Conservation (phyloP, 768 basidiomycete species). For the Trametes gibbosa region DNA sequence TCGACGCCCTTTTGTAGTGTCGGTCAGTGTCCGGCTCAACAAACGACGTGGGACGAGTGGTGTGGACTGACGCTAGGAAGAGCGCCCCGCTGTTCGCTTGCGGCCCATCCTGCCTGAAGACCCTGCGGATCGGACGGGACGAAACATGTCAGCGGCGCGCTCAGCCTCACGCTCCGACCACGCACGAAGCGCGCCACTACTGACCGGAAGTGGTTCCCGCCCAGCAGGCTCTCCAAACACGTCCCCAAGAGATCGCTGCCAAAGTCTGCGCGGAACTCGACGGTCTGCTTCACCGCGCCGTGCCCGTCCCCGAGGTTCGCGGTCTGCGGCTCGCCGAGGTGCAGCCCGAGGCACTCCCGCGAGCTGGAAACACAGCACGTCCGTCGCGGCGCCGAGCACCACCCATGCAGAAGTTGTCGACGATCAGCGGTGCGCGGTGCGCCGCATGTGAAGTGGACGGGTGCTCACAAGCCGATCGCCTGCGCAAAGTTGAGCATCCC, state of each 20-base stretch:
- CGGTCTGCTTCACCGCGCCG: conserved; percentile 41
- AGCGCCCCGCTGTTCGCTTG: conserved; percentile 31
- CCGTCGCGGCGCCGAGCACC: too few relatives aligned
- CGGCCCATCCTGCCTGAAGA: conserved; percentile 32
- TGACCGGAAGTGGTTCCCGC: conserved; percentile 48
- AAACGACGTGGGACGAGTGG: background rate
- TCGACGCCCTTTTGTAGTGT: conserved; percentile 20
- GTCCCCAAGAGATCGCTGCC: conserved; percentile 37
- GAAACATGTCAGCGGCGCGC: background rate
- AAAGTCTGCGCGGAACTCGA: conserved; percentile 46
- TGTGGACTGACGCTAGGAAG: conserved; percentile 33
- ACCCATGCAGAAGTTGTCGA: too few relatives aligned
- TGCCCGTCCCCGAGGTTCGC: conserved; percentile 51
- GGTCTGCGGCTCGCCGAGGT: conserved; percentile 35
- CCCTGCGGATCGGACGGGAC: conserved; percentile 10
- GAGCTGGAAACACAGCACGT: conserved; percentile 29
- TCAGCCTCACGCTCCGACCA: too few relatives aligned
- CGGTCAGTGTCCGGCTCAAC: background rate
- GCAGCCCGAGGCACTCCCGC: conserved; percentile 30
- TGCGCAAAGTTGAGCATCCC: conserved; percentile 58
- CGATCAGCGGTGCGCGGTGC: background rate
- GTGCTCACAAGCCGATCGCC: conserved; percentile 58
- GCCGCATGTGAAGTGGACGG: background rate
- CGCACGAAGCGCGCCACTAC: background rate
- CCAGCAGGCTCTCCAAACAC: conserved; percentile 38